Evolutionary conservation across 2,329 filamentous ascomycete species (phyloP).

Genomic region (Xylaria sp.): DNA sequence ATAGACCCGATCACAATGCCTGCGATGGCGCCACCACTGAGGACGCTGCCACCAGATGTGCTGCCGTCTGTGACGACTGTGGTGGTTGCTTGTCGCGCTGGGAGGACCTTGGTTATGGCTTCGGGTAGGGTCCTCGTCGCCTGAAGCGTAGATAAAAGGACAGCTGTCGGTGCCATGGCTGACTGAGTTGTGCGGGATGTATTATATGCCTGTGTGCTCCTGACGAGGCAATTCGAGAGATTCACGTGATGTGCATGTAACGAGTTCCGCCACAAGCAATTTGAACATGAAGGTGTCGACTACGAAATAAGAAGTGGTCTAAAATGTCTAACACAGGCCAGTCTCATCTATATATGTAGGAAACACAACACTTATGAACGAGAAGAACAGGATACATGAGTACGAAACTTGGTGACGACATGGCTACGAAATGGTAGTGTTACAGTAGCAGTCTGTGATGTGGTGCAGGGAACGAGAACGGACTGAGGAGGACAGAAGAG

Average conservation of each 20-base stretch:
- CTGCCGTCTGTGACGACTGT: conserved; percentile 39
- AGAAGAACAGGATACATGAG: conserved; percentile 4
- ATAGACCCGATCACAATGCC: conserved; percentile 64
- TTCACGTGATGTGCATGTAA: neutral
- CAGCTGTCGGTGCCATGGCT: conserved; percentile 42
- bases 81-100: conserved; percentile 46
- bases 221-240: neutral
- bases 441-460: neutral
- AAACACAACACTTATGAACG: neutral
- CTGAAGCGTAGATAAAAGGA: conserved; percentile 29
- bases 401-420: conserved; percentile 31
- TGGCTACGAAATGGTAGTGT: conserved; percentile 24
- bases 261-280: neutral
- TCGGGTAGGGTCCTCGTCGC: conserved; percentile 44
- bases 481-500: conserved; percentile 7
- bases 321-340: neutral
- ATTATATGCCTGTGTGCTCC: neutral
- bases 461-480: neutral
- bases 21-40: conserved; percentile 62
- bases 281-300: neutral
- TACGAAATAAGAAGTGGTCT: conserved; percentile 1
- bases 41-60: conserved; percentile 37
- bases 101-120: conserved; percentile 41
- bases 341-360: conserved; percentile 8
- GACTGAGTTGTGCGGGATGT: neutral